A percentile compares a stretch with the other conserved stretches of the same genome.
These are phyloP conservation scores for Ascochyta viciae-villosae DNA, from an alignment of 2,329 filamentous ascomycete genomes.

Conservation along the genomic window DNA sequence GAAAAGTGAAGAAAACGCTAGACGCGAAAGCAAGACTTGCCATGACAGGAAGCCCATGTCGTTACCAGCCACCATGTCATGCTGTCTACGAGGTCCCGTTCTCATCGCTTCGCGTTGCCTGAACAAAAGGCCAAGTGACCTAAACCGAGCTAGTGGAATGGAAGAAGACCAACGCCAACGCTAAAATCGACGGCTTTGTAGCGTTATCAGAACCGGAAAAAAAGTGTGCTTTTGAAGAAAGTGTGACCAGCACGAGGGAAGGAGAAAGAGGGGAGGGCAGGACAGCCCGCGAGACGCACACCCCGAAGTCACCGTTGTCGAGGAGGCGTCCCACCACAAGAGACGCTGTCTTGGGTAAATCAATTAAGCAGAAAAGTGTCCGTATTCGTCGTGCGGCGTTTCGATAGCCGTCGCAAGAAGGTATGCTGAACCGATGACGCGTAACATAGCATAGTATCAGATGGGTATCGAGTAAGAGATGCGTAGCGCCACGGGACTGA, in stretches of 20 bases:
- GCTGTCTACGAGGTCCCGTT: slow-evolving; percentile 3
- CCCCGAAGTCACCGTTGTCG: background rate
- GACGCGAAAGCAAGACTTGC: background rate
- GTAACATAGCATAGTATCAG: slow-evolving; percentile 16
- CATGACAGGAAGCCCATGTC: slow-evolving; percentile 1
- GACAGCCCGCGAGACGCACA: slow-evolving; percentile 10
- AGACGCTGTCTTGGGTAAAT: slow-evolving; percentile 10
- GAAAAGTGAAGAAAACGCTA: background rate
- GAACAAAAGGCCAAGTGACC: slow-evolving; percentile 5
- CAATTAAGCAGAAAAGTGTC: slow-evolving; percentile 1
- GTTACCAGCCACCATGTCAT: background rate
- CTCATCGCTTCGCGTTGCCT: slow-evolving; percentile 5
- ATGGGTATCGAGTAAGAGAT: slow-evolving; percentile 30
- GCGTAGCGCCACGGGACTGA: slow-evolving; percentile 17
- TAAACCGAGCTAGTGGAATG: slow-evolving; percentile 3
- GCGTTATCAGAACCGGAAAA: slow-evolving; percentile 8
- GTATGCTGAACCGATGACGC: slow-evolving; percentile 15
- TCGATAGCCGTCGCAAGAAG: background rate
- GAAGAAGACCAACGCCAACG: slow-evolving; percentile 19
- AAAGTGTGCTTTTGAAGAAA: slow-evolving; percentile 6
- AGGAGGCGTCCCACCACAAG: slow-evolving; percentile 11
- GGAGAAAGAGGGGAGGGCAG: background rate
- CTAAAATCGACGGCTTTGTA: slow-evolving; percentile 11
- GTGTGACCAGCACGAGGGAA: slow-evolving; percentile 18
- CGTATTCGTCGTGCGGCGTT: background rate